phyloP scores from a whole-genome alignment of 257 asterid species.

The Jaltomata sinuosa region DNA sequence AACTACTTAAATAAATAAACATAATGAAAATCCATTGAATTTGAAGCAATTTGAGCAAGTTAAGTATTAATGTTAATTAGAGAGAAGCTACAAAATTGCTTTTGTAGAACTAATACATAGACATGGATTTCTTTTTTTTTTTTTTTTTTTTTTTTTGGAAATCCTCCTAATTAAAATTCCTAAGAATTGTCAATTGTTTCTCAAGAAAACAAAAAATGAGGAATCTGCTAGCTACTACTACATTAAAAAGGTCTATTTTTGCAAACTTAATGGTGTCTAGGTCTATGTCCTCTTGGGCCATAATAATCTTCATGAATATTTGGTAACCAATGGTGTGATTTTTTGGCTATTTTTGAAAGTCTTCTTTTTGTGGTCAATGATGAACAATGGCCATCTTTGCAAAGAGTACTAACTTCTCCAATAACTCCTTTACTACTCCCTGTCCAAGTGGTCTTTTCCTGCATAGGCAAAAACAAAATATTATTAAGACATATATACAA shows the following conservation, averaged over 20 bases:
- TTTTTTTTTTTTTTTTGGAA: background rate
- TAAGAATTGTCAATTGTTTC: background rate
- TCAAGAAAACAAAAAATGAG: background rate
- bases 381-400: constrained; percentile 18
- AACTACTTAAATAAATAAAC: background rate
- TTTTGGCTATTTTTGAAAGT: constrained; percentile 33
- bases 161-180: background rate
- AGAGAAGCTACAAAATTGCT: background rate
- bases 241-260: background rate
- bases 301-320: constrained; percentile 84
- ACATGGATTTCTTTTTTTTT: background rate
- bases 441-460: constrained; percentile 13
- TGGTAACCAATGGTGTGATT: constrained; percentile 63
- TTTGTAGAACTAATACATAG: background rate
- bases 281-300: constrained; percentile 61
- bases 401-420: background rate
- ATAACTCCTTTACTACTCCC: constrained; percentile 1
- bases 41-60: background rate
- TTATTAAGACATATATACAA: background rate
- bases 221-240: background rate
- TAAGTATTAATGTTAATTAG: background rate
- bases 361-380: constrained; percentile 26
- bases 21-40: background rate
- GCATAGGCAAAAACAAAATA: background rate
- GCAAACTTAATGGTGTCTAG: constrained; percentile 47